These are phyloP conservation scores for Zasmidium angulare DNA, from an alignment of 2,329 filamentous ascomycete species.

Conservation along the genomic window DNA sequence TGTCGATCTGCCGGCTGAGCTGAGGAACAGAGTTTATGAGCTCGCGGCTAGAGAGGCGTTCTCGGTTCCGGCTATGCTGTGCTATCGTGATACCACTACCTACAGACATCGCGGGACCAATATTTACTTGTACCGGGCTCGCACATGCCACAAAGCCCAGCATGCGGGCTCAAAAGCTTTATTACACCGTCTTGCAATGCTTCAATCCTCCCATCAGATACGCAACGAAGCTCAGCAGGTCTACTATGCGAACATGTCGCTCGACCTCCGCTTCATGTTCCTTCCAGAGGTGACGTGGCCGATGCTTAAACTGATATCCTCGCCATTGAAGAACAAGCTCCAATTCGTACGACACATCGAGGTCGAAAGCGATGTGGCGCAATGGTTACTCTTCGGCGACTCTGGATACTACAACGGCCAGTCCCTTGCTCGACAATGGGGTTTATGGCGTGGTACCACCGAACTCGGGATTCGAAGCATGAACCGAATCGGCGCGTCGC, in stretches of 20 bases:
- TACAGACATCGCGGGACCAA: no score
- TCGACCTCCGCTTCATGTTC: constrained; percentile 1
- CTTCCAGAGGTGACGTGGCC: background rate
- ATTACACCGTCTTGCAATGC: background rate
- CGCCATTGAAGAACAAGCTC: background rate
- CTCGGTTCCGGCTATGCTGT: background rate
- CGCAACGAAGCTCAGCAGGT: background rate
- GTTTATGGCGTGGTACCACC: background rate
- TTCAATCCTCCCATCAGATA: background rate
- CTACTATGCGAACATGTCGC: background rate
- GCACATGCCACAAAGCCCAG: background rate
- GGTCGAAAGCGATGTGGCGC: background rate
- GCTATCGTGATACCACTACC: no score
- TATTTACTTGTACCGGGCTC: no score
- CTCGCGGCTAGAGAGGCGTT: background rate
- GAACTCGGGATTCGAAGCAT: background rate
- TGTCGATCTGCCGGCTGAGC: background rate
- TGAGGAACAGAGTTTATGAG: background rate
- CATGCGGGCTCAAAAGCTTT: background rate
- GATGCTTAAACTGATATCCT: background rate
- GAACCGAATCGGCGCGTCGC: background rate
- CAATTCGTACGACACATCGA: background rate
- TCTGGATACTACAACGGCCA: background rate
- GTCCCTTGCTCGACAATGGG: background rate
- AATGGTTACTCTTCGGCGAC: background rate